Percentiles rank a stretch among this genome's conserved stretches.
These are phyloP conservation scores for Ciborinia camelliae DNA, from an alignment of 2,329 filamentous ascomycete genomes.

Conservation along the genomic window DNA sequence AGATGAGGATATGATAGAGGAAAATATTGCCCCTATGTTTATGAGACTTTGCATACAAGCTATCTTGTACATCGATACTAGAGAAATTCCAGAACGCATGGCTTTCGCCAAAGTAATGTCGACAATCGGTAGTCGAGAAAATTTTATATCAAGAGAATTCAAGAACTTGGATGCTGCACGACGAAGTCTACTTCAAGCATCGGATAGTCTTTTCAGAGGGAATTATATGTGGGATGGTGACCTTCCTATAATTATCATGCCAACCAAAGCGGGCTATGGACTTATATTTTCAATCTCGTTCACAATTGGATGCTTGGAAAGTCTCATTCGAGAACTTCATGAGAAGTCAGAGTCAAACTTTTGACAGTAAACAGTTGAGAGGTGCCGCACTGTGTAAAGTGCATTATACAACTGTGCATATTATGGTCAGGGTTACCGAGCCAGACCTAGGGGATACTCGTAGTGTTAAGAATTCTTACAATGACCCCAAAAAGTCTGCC, in stretches of 20 bases:
- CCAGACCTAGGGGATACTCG: conserved; percentile 16
- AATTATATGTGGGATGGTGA: conserved; percentile 28
- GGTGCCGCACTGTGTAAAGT: conserved; percentile 36
- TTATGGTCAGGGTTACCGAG: conserved; percentile 26
- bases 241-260: conserved; percentile 22
- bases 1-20: conserved; percentile 28
- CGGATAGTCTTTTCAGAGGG: conserved; percentile 31
- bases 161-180: conserved; percentile 29
- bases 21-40: conserved; percentile 31
- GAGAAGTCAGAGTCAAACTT: conserved; percentile 23
- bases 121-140: conserved; percentile 20
- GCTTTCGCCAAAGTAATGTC: conserved; percentile 27
- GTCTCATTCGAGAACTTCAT: conserved; percentile 33
- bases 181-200: conserved; percentile 26
- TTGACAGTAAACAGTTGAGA: conserved; percentile 31
- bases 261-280: conserved; percentile 24
- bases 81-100: conserved; percentile 22
- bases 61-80: conserved; percentile 35
- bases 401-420: conserved; percentile 28
- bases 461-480: neutral
- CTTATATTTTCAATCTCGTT: conserved; percentile 22
- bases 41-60: conserved; percentile 32
- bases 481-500: neutral
- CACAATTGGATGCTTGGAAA: conserved; percentile 28
- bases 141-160: conserved; percentile 27